These are phyloP conservation scores for Claviceps paspali DNA, from an alignment of 2,329 filamentous ascomycete genomes.

Conservation along the genomic window DNA sequence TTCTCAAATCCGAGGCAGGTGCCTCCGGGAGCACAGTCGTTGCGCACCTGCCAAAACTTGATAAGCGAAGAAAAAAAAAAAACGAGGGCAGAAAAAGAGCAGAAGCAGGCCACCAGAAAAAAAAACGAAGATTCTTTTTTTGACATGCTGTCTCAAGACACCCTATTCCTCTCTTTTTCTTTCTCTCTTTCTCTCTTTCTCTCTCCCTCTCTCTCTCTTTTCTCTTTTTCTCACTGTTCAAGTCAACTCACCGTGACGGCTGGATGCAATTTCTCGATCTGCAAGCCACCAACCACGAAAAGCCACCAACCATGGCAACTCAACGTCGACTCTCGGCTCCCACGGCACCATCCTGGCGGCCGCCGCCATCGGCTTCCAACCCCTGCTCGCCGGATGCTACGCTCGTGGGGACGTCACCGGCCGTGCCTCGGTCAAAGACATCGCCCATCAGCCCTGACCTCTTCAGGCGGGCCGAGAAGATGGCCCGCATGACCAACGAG, in stretches of 20 bases:
- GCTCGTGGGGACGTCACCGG: neutral
- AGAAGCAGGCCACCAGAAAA: no score
- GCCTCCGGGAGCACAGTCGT: neutral
- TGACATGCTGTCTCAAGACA: no score
- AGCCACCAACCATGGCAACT: constrained; percentile 3
- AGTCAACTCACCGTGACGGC: no score
- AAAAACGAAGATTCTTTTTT: no score
- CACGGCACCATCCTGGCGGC: neutral
- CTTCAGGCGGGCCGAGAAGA: constrained; percentile 15
- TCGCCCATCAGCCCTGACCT: constrained; percentile 4
- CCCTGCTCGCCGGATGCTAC: neutral
- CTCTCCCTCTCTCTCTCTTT: no score
- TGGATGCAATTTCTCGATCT: no score
- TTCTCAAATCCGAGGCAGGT: neutral
- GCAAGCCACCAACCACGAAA: no score
- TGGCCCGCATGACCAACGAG: constrained; percentile 23
- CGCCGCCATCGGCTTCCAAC: neutral
- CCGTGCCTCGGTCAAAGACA: neutral
- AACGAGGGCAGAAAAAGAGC: no score
- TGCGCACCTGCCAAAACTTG: constrained; percentile 1
- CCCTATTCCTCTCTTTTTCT: no score
- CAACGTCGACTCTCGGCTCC: constrained; percentile 5
- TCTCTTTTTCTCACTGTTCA: no score
- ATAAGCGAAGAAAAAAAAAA: neutral
- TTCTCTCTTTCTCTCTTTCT: neutral